Base-by-base conservation (phyloP, 139 green algal species). In the Closterium sp. region DNA sequence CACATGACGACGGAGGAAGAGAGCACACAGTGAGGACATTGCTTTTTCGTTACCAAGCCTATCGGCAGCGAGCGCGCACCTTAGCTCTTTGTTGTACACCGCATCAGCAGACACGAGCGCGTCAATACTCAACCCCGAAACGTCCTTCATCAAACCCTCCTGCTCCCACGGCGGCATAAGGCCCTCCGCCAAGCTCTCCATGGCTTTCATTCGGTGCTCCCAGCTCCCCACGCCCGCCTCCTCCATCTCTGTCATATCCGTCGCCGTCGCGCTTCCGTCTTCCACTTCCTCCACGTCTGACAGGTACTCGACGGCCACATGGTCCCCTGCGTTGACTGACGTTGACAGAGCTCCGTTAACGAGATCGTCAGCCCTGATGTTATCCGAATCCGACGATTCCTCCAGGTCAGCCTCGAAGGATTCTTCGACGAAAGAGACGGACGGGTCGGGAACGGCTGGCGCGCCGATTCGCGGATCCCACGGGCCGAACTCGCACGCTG, bases 81-180 rank as follows among this genome's bases (percentile, higher is more conserved):
- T 94, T 7, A 94, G 87, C 28, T 94, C 91, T 29, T 92, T 92
- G 42, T 94, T 94, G 91, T 92, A 94, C 7, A 94, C 91, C 9
- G 84, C 87, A 87, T 94, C 91, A 7, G 91, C 50, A 22, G 79
- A 22, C 50, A 94, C 28, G 1, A 94, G 85, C 22, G 91, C 42
- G 17, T 93, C 91, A 21, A 93, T 9, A 13, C 70, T 29, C 21
- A 91, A 24, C 24, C 91, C 91, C 22, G 86, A 70, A 21, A 93
- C 70, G 34, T 93, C 91, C 31, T 91, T 62, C 34, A 90, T 31
- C 24, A 93, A 86, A 28, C 70, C 91, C 86, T 93, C 91, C 86
- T 93, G 91, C 31, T 86, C 27, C 38, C 28, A 32, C 24, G 88
- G 88, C 22, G 88, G 88, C 88, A 91, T 91, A 22, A 91, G 88